phyloP scores from a whole-genome alignment of 495 filamentous ascomycete genomes.

The Trichocladium uniseriatum region DNA sequence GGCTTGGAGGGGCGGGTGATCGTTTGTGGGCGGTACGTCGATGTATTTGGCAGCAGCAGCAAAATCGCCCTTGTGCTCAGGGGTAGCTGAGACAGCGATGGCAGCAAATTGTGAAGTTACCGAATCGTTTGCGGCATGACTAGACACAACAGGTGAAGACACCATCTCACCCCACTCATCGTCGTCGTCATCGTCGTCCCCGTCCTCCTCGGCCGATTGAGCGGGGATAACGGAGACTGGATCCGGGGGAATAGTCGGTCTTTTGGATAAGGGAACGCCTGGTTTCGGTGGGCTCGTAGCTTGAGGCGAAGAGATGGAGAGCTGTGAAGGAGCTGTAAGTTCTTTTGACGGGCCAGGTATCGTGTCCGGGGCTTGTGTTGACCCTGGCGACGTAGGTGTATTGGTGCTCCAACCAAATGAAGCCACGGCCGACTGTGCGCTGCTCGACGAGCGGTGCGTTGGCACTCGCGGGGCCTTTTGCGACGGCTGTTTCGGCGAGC shows the following conservation, averaged over 20 bases:
- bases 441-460: slow-evolving; percentile 14
- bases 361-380: background rate
- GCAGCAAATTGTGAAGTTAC: slow-evolving; percentile 1
- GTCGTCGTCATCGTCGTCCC: slow-evolving; percentile 38
- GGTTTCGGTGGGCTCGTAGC: background rate
- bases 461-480: slow-evolving; percentile 7
- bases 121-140: slow-evolving; percentile 7
- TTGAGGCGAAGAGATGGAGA: background rate
- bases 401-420: slow-evolving; percentile 32
- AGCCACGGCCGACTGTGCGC: slow-evolving; percentile 15
- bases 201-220: slow-evolving; percentile 18
- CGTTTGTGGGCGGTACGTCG: background rate
- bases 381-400: slow-evolving; percentile 4
- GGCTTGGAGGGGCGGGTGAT: slow-evolving; percentile 2
- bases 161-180: slow-evolving; percentile 51
- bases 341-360: background rate
- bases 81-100: slow-evolving; percentile 1
- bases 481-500: background rate
- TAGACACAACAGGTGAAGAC: slow-evolving; percentile 31
- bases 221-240: background rate
- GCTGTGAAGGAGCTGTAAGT: background rate
- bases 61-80: background rate
- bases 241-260: background rate
- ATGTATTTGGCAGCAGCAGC: background rate
- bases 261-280: background rate